Conservation (phyloP, 768 basidiomycete genomes). For the Sarcodon aspratus region DNA sequence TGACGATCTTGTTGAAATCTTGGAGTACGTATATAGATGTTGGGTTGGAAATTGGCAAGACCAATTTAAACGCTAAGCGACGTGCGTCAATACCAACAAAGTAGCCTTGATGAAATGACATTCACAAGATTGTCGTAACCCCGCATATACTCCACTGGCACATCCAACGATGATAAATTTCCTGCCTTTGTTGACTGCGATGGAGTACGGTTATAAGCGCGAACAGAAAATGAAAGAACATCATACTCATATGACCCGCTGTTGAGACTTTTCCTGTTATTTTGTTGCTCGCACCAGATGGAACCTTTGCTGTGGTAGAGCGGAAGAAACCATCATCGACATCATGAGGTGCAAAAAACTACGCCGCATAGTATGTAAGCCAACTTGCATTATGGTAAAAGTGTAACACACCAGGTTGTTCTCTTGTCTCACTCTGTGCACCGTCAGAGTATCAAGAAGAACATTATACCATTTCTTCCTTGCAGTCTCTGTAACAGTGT, state of each 20-base stretch:
- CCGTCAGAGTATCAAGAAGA: slow-evolving; percentile 49
- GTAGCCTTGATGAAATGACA: slow-evolving; percentile 1
- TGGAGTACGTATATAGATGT: slow-evolving; percentile 46
- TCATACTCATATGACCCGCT: too few species aligned
- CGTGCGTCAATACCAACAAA: neutral
- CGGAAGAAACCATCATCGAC: slow-evolving; percentile 54
- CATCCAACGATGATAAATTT: slow-evolving; percentile 57
- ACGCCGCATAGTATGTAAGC: slow-evolving; percentile 4
- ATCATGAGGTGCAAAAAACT: slow-evolving; percentile 60
- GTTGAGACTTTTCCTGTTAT: too few species aligned
- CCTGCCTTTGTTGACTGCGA: slow-evolving; percentile 35
- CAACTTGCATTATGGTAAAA: neutral
- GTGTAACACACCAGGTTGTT: slow-evolving; percentile 49
- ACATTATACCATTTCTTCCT: slow-evolving; percentile 54
- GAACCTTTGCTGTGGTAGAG: too few species aligned
- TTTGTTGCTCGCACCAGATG: too few species aligned
- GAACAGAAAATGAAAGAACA: neutral
- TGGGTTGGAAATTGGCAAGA: slow-evolving; percentile 38
- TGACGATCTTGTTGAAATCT: slow-evolving; percentile 53
- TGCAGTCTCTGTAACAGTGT: slow-evolving; percentile 42
- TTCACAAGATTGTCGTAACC: slow-evolving; percentile 44
- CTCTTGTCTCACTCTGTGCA: slow-evolving; percentile 57
- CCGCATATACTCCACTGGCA: slow-evolving; percentile 59
- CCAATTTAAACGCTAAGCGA: slow-evolving; percentile 42
- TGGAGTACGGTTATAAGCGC: neutral